These are phyloP conservation scores for Solanum hybrid DNA, from an alignment of 305 asterid species.

Conservation along the genomic window DNA sequence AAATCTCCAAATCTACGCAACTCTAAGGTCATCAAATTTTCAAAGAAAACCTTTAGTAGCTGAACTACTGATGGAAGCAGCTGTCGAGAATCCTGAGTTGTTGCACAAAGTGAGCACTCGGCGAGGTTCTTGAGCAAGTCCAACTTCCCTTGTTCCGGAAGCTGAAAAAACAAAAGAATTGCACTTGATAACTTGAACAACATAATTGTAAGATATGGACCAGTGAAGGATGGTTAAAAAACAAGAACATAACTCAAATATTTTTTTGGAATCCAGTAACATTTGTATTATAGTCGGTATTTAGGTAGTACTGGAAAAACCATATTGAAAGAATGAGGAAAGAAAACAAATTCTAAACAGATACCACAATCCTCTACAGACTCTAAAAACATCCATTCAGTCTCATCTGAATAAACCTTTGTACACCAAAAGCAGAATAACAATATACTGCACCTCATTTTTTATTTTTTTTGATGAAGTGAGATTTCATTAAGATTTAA, in stretches of 20 bases:
- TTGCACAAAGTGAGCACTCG: conserved; percentile 73
- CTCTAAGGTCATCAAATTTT: background rate
- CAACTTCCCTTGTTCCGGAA: conserved; percentile 60
- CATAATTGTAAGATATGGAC: background rate
- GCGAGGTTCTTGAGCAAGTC: conserved; percentile 83
- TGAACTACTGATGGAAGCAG: conserved; percentile 81
- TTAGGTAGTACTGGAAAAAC: background rate
- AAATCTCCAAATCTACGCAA: background rate
- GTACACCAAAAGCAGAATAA: background rate
- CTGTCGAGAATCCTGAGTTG: conserved; percentile 77
- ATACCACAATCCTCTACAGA: background rate
- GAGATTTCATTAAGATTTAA: background rate
- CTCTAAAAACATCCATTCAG: background rate
- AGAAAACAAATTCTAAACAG: background rate
- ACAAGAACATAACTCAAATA: background rate
- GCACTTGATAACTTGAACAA: conserved; percentile 14
- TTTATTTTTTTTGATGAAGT: background rate
- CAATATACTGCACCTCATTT: background rate
- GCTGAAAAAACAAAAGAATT: conserved; percentile 34
- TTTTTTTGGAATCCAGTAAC: background rate
- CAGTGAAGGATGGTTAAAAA: background rate
- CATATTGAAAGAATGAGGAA: background rate
- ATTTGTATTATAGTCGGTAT: background rate
- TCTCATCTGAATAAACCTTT: background rate
- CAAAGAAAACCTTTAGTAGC: conserved; percentile 60